These are phyloP conservation scores for Leavenworthia alabamica DNA, from an alignment of 345 rosid species.

Conservation along the genomic window DNA sequence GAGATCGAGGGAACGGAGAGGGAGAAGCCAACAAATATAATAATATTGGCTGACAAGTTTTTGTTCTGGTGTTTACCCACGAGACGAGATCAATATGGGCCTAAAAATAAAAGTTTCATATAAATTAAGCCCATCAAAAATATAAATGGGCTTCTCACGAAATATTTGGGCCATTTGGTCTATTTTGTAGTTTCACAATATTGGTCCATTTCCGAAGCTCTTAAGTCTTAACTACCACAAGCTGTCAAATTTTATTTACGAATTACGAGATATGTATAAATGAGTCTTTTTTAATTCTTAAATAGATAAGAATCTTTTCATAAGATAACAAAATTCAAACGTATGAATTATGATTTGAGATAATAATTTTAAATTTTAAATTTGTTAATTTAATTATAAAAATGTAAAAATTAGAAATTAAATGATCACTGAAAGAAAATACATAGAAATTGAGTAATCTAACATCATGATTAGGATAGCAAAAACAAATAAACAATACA, in stretches of 20 bases:
- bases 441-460: neutral
- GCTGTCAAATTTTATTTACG: neutral
- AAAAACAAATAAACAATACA: neutral
- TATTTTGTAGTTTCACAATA: neutral
- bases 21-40: slow-evolving; percentile 14
- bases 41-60: slow-evolving; percentile 10
- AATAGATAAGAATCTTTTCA: neutral
- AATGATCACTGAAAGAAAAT: too few species aligned
- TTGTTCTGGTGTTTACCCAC: neutral
- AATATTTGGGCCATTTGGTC: neutral
- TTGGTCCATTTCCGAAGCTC: neutral
- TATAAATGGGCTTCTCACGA: neutral
- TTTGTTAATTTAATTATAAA: neutral
- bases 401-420: neutral
- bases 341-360: neutral
- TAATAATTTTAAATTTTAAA: neutral
- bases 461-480: neutral
- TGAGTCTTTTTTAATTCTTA: neutral
- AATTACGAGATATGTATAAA: neutral
- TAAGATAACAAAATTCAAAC: too few species aligned
- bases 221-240: too few species aligned
- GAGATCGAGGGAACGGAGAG: slow-evolving; percentile 2
- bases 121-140: neutral
- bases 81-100: neutral
- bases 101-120: neutral